Conservation (phyloP, 106 monocot species). For the Dendrobium catenatum region DNA sequence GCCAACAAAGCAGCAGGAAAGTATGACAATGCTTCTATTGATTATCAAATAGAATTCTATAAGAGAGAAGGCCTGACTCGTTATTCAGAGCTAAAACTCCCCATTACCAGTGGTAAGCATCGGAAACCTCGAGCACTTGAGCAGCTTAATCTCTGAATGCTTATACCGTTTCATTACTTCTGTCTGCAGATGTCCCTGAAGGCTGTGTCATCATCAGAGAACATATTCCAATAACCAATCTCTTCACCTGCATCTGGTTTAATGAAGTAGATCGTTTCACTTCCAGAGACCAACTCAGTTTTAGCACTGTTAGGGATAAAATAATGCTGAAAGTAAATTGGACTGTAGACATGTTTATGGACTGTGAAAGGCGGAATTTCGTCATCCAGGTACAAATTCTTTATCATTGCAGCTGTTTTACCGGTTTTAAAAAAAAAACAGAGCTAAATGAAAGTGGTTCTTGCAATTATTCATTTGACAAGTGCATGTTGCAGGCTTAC, state of each 20-base stretch:
- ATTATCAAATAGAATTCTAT: slow-evolving; percentile 84
- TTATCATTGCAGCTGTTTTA: background rate
- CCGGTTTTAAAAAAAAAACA: background rate
- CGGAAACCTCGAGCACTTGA: background rate
- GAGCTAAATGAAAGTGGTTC: background rate
- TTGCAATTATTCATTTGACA: too few relatives aligned
- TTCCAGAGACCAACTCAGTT: slow-evolving; percentile 91
- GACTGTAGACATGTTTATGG: slow-evolving; percentile 78
- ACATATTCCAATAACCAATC: slow-evolving; percentile 83
- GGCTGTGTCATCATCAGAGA: slow-evolving; percentile 97
- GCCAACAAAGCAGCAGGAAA: slow-evolving; percentile 97
- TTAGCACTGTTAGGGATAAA: slow-evolving; percentile 84
- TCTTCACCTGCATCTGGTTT: slow-evolving; percentile 99
- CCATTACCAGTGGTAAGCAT: slow-evolving; percentile 80
- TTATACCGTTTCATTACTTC: background rate
- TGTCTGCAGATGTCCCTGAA: slow-evolving; percentile 85
- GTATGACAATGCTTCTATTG: slow-evolving; percentile 93
- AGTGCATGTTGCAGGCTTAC: slow-evolving; percentile 4
- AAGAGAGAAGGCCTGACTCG: slow-evolving; percentile 79
- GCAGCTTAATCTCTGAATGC: background rate
- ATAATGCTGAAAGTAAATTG: slow-evolving; percentile 67
- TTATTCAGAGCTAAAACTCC: slow-evolving; percentile 80
- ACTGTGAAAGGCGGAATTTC: slow-evolving; percentile 94
- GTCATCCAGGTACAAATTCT: slow-evolving; percentile 69
- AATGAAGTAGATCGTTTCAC: slow-evolving; percentile 97